A percentile compares a stretch with the other conserved stretches of the same genome.
Conservation (phyloP, 768 basidiomycete species). For the Collybia sp. region DNA sequence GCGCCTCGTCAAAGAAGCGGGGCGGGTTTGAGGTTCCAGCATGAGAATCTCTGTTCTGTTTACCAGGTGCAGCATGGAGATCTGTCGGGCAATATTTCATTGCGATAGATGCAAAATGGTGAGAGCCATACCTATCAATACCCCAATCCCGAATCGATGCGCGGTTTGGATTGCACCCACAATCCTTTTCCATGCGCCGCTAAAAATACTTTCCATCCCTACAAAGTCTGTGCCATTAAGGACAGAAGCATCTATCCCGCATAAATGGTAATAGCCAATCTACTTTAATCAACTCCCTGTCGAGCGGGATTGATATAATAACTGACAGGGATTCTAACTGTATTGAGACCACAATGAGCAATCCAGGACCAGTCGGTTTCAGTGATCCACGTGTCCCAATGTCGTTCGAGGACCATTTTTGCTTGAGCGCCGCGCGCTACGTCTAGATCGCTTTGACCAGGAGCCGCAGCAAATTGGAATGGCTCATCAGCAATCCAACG, state of each 20-base stretch:
- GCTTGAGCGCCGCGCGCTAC: constrained; percentile 57
- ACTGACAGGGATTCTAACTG: constrained; percentile 54
- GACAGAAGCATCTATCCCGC: constrained; percentile 52
- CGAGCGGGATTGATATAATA: constrained; percentile 13
- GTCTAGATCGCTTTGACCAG: constrained; percentile 66
- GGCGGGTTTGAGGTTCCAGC: constrained; percentile 53
- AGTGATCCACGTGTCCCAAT: constrained; percentile 73
- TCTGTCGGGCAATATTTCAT: constrained; percentile 30
- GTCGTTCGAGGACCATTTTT: constrained; percentile 45
- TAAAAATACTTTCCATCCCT: constrained; percentile 40
- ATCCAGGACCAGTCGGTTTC: constrained; percentile 66
- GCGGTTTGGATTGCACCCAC: constrained; percentile 57
- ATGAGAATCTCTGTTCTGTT: constrained; percentile 68
- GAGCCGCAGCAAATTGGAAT: constrained; percentile 45
- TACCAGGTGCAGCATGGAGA: constrained; percentile 71
- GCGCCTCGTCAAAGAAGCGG: constrained; percentile 41
- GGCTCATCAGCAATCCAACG: constrained; percentile 66
- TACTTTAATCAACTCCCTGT: constrained; percentile 15
- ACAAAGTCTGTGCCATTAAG: constrained; percentile 65
- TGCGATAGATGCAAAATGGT: neutral
- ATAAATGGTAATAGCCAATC: constrained; percentile 75
- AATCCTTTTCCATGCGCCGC: constrained; percentile 67
- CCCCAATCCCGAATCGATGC: constrained; percentile 54
- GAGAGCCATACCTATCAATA: constrained; percentile 53
- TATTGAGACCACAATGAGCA: constrained; percentile 49